Conservation (phyloP, 257 asterid species). For the Solanum arcanum region DNA sequence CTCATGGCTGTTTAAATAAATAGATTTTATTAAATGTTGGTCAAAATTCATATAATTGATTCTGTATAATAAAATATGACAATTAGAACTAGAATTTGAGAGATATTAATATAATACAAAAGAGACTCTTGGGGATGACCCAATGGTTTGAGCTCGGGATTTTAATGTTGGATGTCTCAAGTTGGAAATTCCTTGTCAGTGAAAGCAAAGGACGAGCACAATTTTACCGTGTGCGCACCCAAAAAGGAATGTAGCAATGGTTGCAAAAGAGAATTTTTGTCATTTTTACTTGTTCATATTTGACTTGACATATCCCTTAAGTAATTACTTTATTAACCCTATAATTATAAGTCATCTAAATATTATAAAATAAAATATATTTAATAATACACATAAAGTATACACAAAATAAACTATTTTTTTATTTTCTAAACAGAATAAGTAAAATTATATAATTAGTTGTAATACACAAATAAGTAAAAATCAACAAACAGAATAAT, state of each 20-base stretch:
- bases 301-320: not conserved
- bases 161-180: not conserved
- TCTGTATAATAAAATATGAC: no score
- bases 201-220: not conserved
- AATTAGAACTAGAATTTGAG: not conserved
- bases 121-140: not conserved
- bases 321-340: not conserved
- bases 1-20: no score
- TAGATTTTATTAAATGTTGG: no score
- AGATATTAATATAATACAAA: no score
- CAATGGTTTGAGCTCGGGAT: no score
- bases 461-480: not conserved
- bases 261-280: no score
- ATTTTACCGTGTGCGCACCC: no score
- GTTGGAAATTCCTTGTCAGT: rapidly evolving
- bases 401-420: not conserved
- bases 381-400: not conserved
- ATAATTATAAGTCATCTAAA: not conserved
- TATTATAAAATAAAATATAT: not conserved
- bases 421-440: not conserved
- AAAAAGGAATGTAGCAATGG: no score
- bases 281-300: not conserved
- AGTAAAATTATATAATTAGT: not conserved
- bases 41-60: not conserved
- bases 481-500: not conserved